These are phyloP conservation scores for Melanopsichium pennsylvanicum DNA, from an alignment of 1,284 basidiomycete species.

Conservation along the genomic window DNA sequence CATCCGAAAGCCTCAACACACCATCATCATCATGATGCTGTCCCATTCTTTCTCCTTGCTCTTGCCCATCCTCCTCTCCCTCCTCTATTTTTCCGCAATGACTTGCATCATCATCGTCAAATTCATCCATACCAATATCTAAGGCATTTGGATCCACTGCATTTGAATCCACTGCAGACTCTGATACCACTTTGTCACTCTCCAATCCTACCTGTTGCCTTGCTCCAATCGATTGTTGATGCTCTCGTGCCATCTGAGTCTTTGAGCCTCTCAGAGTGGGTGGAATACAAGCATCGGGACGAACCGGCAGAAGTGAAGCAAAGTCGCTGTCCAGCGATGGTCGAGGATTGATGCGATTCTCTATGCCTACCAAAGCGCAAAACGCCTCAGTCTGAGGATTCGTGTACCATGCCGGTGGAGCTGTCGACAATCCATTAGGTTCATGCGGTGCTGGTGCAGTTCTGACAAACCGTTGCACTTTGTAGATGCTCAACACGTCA, in stretches of 20 bases:
- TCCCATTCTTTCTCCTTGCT: no score
- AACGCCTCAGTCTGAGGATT: conserved; percentile 92
- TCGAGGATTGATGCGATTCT: conserved; percentile 69
- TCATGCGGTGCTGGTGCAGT: conserved; percentile 68
- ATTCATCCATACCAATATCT: conserved; percentile 32
- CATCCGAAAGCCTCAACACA: conserved; percentile 21
- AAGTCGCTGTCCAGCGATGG: no score
- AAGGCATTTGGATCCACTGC: conserved; percentile 37
- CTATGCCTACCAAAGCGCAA: conserved; percentile 78
- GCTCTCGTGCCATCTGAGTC: no score
- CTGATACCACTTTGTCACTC: no score
- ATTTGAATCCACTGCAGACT: no score
- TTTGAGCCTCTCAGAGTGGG: no score
- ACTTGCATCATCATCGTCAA: conserved; percentile 13
- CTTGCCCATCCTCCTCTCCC: no score
- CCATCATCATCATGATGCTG: no score
- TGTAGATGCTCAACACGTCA: conserved; percentile 22
- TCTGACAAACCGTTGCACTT: conserved; percentile 47
- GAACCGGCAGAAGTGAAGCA: no score
- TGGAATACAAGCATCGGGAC: no score
- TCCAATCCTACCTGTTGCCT: not conserved
- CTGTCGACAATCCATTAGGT: conserved; percentile 64
- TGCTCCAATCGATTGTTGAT: not conserved
- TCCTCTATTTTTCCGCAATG: no score
- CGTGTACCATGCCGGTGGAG: conserved; percentile 74